phyloP scores from a whole-genome alignment of 179 eudicot genomes.

The Silene noctiflora region DNA sequence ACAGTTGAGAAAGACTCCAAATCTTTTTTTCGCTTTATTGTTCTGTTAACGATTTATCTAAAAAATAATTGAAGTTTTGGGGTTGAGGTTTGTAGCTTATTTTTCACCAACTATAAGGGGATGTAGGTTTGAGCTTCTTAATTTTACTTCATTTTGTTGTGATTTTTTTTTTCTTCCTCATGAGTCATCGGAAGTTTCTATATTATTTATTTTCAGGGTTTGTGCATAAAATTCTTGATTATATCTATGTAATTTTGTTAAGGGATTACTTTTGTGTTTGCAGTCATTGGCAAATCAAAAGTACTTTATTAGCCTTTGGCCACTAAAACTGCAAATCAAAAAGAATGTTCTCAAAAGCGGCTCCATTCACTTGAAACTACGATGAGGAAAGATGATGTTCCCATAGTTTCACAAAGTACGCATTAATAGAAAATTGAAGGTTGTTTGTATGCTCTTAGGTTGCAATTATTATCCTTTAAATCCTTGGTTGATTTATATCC shows the following conservation, averaged over 20 bases:
- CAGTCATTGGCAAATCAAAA: background rate
- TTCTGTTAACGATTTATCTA: background rate
- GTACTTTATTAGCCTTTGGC: background rate
- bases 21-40: background rate
- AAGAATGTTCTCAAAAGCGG: background rate
- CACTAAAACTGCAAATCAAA: background rate
- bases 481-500: too few species aligned
- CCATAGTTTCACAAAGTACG: background rate
- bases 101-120: background rate
- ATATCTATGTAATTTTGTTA: background rate
- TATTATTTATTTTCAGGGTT: background rate
- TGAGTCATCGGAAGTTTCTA: background rate
- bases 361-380: background rate
- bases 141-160: background rate
- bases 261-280: background rate
- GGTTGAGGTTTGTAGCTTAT: constrained; percentile 4
- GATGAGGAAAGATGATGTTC: background rate
- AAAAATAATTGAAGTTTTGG: constrained; percentile 2
- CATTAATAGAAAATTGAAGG: background rate
- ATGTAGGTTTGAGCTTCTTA: background rate
- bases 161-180: background rate
- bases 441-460: too few species aligned
- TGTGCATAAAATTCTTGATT: background rate
- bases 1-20: background rate
- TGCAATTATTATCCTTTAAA: too few species aligned